Base-by-base conservation (phyloP, 108 stramenopile species). In the Nitzschia palea region DNA sequence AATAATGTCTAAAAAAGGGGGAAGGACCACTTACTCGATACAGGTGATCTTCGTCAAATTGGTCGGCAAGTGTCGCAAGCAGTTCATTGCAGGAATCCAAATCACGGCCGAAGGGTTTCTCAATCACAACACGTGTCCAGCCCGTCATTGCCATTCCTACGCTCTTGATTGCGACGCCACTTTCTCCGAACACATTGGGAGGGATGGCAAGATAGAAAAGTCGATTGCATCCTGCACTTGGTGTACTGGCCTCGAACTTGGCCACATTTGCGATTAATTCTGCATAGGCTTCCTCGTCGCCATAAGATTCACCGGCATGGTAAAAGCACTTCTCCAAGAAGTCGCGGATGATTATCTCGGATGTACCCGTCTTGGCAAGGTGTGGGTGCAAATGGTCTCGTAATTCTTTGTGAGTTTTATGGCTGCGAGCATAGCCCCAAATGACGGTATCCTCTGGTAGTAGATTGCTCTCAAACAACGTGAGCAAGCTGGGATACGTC, bases 41-140 rank as follows among this genome's bases (percentile, higher is more conserved):
- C 58, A 91, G 31, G 30, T 90, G 76, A 29, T 89, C 58, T 66
- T 96, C 94, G 8, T 44, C 54, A 53, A 90, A 92, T 17, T 82
- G 54, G 0, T 55, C 68, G 12, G 31, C 36, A 23, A 82, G 51
- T 4, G 75, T 67, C 36, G 65, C 32, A 26, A 75, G 28, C 18
- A 85, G 48, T 43, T 89, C 77, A 36, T 79, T 69, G 69, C 87
- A 94, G 27, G 87, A 84, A 47, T 87, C 90, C 60, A 86, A 74
- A 80, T 98, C 97, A 12, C 83, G 83, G 22, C 98, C 98, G 83
- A 99, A 99, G 0, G 98, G 98, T 77, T 99, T 99, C 77, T 99
- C 99, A 37, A 97, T 85, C 29, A 99, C 85, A 20, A 98, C 70
- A 12, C 97, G 80, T 4, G 80, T 90, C 79, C 87, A 97, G 4